These are phyloP conservation scores for Ascochyta clinopodiicola DNA, from an alignment of 2,329 filamentous ascomycete species.

Conservation along the genomic window DNA sequence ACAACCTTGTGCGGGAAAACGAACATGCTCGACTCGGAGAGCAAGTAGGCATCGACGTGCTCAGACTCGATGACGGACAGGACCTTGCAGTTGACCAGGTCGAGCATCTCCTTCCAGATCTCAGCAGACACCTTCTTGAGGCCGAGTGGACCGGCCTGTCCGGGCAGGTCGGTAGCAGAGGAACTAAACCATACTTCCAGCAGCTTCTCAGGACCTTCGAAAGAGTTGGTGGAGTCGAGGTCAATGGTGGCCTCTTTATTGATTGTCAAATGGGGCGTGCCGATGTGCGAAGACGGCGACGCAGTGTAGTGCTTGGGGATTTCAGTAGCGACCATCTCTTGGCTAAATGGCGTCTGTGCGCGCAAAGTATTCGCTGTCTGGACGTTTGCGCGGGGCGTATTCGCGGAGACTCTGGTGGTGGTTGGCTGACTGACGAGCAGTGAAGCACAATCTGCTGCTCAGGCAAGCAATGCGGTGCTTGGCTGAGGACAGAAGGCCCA, in stretches of 20 bases:
- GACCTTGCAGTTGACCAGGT: constrained; percentile 98
- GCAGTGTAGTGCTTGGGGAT: constrained; percentile 82
- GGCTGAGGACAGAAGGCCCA: constrained; percentile 98
- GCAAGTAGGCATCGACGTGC: constrained; percentile 91
- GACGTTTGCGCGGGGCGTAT: constrained; percentile 18
- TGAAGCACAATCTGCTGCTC: constrained; percentile 97
- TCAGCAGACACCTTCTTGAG: constrained; percentile 85
- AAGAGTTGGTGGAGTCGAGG: constrained; percentile 93
- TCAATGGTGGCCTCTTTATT: constrained; percentile 93
- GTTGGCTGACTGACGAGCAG: constrained; percentile 46
- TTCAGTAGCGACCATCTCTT: constrained; percentile 83
- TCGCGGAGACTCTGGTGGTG: constrained; percentile 14
- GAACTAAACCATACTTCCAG: constrained; percentile 98
- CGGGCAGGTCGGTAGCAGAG: constrained; percentile 74
- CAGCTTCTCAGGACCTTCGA: constrained; percentile 97
- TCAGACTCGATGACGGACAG: constrained; percentile 92
- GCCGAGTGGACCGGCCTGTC: constrained; percentile 73
- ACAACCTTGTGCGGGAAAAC: constrained; percentile 99
- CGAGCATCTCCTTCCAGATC: constrained; percentile 94
- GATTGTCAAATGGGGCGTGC: constrained; percentile 90
- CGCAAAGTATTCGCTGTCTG: constrained; percentile 17
- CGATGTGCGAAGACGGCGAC: constrained; percentile 77
- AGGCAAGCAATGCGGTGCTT: constrained; percentile 95
- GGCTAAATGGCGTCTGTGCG: constrained; percentile 32
- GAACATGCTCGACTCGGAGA: constrained; percentile 99